Conservation (phyloP, 2,329 filamentous ascomycete species). For the Atkinsonella hypoxylon region DNA sequence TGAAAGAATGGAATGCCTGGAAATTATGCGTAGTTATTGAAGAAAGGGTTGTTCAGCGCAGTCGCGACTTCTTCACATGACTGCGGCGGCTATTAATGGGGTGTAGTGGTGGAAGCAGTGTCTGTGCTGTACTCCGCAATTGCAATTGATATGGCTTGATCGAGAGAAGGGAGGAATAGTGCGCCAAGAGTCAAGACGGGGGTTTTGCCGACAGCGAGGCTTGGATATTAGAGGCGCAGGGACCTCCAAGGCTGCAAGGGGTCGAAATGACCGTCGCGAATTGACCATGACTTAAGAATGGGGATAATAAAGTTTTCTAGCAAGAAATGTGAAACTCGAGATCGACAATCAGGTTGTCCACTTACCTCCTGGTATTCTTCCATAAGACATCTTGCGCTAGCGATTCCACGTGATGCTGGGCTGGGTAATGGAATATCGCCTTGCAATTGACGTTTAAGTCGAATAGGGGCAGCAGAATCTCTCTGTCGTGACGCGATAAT, state of each 20-base stretch:
- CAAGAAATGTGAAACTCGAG: background rate
- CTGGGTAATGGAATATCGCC: background rate
- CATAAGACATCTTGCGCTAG: slow-evolving; percentile 4
- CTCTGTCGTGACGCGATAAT: background rate
- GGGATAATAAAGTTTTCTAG: background rate
- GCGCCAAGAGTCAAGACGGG: too few species aligned
- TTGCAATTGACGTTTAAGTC: background rate
- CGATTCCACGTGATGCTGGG: background rate
- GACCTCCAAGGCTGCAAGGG: background rate
- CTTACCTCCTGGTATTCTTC: slow-evolving; percentile 1
- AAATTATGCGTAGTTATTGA: background rate
- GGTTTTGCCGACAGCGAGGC: background rate
- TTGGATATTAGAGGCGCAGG: background rate
- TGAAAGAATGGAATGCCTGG: background rate
- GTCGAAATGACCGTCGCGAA: background rate
- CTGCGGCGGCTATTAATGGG: background rate
- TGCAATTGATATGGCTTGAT: background rate
- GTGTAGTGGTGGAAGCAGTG: background rate
- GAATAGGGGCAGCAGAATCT: background rate
- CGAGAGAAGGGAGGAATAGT: background rate
- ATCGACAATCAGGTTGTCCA: background rate
- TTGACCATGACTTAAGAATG: background rate
- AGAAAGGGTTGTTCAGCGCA: background rate
- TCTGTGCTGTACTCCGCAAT: background rate
- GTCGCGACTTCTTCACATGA: background rate